phyloP scores from a whole-genome alignment of 1,284 basidiomycete genomes.

The Vanrija pseudolonga region DNA sequence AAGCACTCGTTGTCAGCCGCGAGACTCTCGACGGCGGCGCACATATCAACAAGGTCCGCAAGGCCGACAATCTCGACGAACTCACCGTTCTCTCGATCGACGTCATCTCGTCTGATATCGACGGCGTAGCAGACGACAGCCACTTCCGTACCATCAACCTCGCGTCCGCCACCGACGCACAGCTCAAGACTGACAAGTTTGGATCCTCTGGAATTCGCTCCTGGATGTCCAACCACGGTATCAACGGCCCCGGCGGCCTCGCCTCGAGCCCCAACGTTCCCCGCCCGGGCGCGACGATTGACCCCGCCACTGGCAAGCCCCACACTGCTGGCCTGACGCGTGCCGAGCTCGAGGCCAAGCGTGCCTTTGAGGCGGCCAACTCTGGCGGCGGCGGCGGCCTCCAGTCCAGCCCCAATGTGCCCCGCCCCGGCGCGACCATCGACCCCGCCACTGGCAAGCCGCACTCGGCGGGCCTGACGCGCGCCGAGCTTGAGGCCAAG shows the following conservation, averaged over 20 bases:
- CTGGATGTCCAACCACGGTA: constrained; percentile 57
- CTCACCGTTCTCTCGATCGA: constrained; percentile 75
- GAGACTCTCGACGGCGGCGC: constrained; percentile 75
- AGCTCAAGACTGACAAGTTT: constrained; percentile 73
- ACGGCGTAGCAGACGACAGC: constrained; percentile 29
- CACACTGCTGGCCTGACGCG: constrained; percentile 38
- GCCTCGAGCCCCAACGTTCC: constrained; percentile 28
- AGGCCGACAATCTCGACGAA: constrained; percentile 53
- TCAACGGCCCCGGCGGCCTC: constrained; percentile 18
- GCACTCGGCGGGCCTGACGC: constrained; percentile 36
- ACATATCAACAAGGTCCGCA: constrained; percentile 35
- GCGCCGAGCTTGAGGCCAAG: constrained; percentile 34
- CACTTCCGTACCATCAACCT: constrained; percentile 22
- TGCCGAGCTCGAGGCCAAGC: constrained; percentile 33
- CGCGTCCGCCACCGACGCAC: constrained; percentile 55
- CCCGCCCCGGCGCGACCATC: constrained; percentile 25
- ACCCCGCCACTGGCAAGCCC: constrained; percentile 36
- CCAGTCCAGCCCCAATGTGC: constrained; percentile 24
- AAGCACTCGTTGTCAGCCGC: constrained; percentile 78
- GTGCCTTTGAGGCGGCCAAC: constrained; percentile 46
- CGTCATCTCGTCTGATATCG: constrained; percentile 63
- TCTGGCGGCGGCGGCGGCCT: constrained; percentile 21
- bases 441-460: constrained; percentile 37
- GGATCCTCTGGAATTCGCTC: constrained; percentile 83
- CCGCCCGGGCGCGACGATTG: constrained; percentile 24